Evolutionary conservation across 2,329 filamentous ascomycete genomes (phyloP), one percentile per base, ranked within the genome.

Genomic region (Colletotrichum spaethianum): DNA sequence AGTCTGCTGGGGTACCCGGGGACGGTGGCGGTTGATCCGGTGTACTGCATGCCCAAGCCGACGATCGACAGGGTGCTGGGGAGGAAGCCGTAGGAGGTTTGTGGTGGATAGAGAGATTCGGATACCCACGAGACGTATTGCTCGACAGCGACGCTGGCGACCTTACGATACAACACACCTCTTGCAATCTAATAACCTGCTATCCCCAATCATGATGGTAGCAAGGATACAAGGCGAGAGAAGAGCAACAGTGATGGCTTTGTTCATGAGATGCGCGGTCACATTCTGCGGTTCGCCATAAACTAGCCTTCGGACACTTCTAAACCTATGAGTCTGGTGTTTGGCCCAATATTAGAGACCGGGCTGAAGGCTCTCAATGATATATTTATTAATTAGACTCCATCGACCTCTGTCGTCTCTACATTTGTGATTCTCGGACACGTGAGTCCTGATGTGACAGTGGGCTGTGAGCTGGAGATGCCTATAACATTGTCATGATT

Each of bases 1-100:
- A 97, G 95, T 80, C 87, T 99, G 67, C 84, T 98, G 36, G 91
- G 91, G 14, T 94, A 93, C 78, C 90, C 93, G 8, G 94, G 92
- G 1, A 83, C 98, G 53, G 88, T 93, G 77, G 91, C 93, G 72
- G 92, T 99, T 63, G 94, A 99, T 81, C 94, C 96, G 40, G 90
- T 94, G 55, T 99, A 98, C 79, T 95, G 93, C 81, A 91, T 95
- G 88, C 94, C 94, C 1, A 93, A 89, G 81, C 85, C 88, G 67
- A 89, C 91, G 59, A 91, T 89, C 56, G 84, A 90, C 72, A 90
- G 87, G 77, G 85, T 91, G n/a, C 78, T 92, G 78, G 82, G 70
- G 6, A 61, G 42, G 26, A 72, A 53, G 44, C n/a, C 23, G 53
- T 48, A 40, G 31, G 20, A 53, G 28, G 23, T 38, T 6, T 2